Evolutionary conservation across 805 yeast genomes (phyloP).

Genomic region (Starmerella vaccinii): DNA sequence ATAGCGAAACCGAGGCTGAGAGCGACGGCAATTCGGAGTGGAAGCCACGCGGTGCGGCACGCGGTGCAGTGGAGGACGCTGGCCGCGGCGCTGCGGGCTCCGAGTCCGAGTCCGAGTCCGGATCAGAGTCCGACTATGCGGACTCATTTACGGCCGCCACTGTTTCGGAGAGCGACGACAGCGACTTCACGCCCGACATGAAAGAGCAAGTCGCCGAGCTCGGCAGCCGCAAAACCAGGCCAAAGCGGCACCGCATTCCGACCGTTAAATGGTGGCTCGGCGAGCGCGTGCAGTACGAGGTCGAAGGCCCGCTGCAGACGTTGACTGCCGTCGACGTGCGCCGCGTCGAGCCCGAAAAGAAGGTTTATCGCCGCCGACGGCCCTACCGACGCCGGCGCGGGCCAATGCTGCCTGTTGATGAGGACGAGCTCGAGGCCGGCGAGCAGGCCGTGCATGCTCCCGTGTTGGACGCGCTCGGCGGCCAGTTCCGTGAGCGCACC

Average conservation of each 20-base stretch:
- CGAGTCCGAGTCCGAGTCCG: too few relatives aligned
- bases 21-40: constrained; percentile 6
- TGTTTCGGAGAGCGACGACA: constrained; percentile 8
- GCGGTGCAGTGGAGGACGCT: neutral
- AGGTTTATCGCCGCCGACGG: constrained; percentile 10
- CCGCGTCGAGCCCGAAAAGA: constrained; percentile 18
- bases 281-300: constrained; percentile 20
- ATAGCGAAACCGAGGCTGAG: constrained; percentile 14
- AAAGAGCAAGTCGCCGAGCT: constrained; percentile 4
- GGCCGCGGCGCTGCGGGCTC: neutral
- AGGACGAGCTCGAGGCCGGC: constrained; percentile 6
- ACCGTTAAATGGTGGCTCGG: constrained; percentile 21
- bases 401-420: constrained; percentile 2
- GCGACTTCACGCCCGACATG: constrained; percentile 4
- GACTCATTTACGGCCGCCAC: constrained; percentile 11
- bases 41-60: neutral
- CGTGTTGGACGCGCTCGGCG: constrained; percentile 12
- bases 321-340: constrained; percentile 21
- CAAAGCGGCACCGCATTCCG: constrained; percentile 20
- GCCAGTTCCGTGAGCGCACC: constrained; percentile 14
- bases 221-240: constrained; percentile 9
- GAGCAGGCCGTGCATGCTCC: constrained; percentile 11
- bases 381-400: constrained; percentile 10
- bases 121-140: too few relatives aligned
- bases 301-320: constrained; percentile 10